Percentiles rank a stretch among this genome's conserved stretches.
Evolutionary conservation across 139 green algal genomes (phyloP).

Genomic region (Raphidocelis subcapitata): DNA sequence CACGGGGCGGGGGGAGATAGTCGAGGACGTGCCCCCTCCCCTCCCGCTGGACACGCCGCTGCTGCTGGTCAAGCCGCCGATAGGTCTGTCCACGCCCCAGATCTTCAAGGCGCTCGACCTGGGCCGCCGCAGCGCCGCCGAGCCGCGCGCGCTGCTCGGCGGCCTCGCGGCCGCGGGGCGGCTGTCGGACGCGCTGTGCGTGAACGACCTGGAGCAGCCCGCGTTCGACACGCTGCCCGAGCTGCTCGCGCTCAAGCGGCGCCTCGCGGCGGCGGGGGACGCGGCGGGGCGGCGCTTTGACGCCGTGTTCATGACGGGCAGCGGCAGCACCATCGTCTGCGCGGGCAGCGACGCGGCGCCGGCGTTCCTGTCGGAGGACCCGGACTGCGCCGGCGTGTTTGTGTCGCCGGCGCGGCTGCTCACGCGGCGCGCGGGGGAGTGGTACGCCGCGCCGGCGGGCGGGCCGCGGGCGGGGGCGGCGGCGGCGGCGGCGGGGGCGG

Average conservation of each 20-base stretch:
- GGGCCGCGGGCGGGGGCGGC: too few species aligned
- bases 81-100: conserved; percentile 81
- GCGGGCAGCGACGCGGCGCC: conserved; percentile 69
- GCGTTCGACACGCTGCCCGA: conserved; percentile 91
- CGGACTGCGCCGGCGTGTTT: conserved; percentile 65
- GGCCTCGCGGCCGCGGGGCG: conserved; percentile 27
- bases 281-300: conserved; percentile 42
- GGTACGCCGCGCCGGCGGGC: conserved; percentile 5
- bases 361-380: conserved; percentile 45
- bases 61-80: conserved; percentile 88
- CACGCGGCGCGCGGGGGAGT: conserved; percentile 32
- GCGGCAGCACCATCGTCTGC: conserved; percentile 88
- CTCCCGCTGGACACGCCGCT: conserved; percentile 81
- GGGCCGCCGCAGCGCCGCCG: conserved; percentile 59
- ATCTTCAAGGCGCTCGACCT: conserved; percentile 96
- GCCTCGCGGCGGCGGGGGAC: conserved; percentile 45
- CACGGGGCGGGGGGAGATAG: conserved; percentile 92
- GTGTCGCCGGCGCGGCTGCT: conserved; percentile 77
- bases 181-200: conserved; percentile 57
- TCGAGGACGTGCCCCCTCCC: conserved; percentile 86
- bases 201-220: conserved; percentile 94
- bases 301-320: conserved; percentile 97
- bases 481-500: too few species aligned
- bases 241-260: conserved; percentile 79
- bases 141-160: conserved; percentile 79